phyloP scores from a whole-genome alignment of 1,284 basidiomycete genomes.

The Cutaneotrichosporon cavernicola region DNA sequence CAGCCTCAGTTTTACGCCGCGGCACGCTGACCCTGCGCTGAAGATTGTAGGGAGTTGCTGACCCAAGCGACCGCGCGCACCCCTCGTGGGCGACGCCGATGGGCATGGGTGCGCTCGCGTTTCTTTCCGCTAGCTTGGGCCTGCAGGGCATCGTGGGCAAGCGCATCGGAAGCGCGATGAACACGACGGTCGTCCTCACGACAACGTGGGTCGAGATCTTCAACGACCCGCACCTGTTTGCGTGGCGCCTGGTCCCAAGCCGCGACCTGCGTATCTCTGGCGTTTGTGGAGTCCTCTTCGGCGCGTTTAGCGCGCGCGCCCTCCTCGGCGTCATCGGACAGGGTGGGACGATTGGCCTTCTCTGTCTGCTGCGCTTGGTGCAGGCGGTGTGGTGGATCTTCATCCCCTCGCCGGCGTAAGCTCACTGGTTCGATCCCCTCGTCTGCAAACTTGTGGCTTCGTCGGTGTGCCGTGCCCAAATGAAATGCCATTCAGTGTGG shows the following conservation, averaged over 20 bases:
- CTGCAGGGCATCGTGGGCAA: constrained; percentile 77
- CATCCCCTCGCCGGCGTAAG: constrained; percentile 53
- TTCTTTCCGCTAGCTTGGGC: constrained; percentile 74
- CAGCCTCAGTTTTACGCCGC: no score
- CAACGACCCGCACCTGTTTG: constrained; percentile 71
- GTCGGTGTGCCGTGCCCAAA: no score
- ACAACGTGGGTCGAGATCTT: constrained; percentile 84
- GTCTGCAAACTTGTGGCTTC: no score
- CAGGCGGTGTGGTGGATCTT: constrained; percentile 68
- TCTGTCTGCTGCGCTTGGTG: constrained; percentile 64
- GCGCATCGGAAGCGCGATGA: constrained; percentile 68
- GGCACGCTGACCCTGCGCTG: neutral
- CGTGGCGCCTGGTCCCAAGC: constrained; percentile 56
- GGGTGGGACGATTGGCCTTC: constrained; percentile 59
- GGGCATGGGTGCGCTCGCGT: constrained; percentile 68
- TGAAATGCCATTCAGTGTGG: no score
- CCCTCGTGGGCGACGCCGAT: constrained; percentile 68
- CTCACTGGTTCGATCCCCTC: no score
- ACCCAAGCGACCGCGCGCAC: constrained; percentile 55
- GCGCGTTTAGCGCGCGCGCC: constrained; percentile 69
- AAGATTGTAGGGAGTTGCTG: neutral
- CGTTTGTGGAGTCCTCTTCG: constrained; percentile 67
- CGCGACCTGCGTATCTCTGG: constrained; percentile 74
- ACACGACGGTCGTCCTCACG: constrained; percentile 61
- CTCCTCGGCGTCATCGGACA: constrained; percentile 44